phyloP scores from a whole-genome alignment of 169 alveolate species.

The Toxoplasma gondii region DNA sequence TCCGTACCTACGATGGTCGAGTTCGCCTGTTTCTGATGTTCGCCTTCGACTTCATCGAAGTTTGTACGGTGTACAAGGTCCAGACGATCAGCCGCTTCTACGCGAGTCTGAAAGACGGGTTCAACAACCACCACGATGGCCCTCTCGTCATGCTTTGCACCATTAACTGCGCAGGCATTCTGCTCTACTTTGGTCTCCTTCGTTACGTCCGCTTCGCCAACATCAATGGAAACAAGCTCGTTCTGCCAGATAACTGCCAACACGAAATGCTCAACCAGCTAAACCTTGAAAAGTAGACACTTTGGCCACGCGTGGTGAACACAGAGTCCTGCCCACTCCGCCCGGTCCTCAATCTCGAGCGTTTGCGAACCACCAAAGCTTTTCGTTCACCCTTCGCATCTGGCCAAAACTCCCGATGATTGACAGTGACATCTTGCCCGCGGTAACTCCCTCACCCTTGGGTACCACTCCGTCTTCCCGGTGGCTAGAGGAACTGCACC shows the following conservation, averaged over 20 bases:
- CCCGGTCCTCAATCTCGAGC: no score
- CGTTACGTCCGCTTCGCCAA: conserved; percentile 65
- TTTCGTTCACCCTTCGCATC: no score
- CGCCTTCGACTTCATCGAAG: conserved; percentile 55
- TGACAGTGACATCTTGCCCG: no score
- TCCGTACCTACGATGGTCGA: conserved; percentile 56
- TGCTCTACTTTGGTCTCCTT: conserved; percentile 59
- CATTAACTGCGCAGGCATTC: conserved; percentile 53
- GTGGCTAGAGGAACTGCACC: no score
- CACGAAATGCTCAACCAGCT: conserved; percentile 61
- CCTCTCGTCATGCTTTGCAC: conserved; percentile 55
- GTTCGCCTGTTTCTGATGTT: conserved; percentile 60
- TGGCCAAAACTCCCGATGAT: no score
- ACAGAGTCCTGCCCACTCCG: no score
- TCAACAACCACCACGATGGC: conserved; percentile 54
- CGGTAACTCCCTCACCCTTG: no score
- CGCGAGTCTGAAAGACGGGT: conserved; percentile 55
- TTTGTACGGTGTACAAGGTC: conserved; percentile 27
- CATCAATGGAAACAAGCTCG: conserved; percentile 61
- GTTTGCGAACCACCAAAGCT: no score
- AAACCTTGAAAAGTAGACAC: conserved; percentile 42
- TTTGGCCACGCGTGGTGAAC: no score
- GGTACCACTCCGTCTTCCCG: no score
- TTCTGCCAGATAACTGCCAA: conserved; percentile 55
- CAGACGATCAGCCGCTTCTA: conserved; percentile 64